Conservation (phyloP, 805 yeast genomes). For the Gaillardinia entomophila region DNA sequence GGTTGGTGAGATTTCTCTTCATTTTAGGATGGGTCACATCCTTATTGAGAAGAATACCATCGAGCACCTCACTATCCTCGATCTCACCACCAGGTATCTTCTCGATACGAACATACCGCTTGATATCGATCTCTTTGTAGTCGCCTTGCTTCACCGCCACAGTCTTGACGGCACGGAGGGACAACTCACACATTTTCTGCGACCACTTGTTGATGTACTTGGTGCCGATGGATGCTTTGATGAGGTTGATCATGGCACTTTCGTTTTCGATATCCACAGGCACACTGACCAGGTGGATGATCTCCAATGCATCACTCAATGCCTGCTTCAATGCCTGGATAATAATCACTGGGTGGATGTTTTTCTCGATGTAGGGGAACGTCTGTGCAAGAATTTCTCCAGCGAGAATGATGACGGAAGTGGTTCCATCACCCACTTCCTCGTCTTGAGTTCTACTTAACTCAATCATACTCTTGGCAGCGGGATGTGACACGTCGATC, state of each 20-base stretch:
- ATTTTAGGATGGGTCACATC: constrained; percentile 99
- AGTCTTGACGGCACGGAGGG: constrained; percentile 82
- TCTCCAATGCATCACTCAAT: constrained; percentile 80
- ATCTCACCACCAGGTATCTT: constrained; percentile 98
- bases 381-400: constrained; percentile 96
- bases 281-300: constrained; percentile 74
- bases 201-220: constrained; percentile 92
- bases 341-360: constrained; percentile 94
- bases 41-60: constrained; percentile 89
- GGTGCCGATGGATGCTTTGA: constrained; percentile 91
- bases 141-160: constrained; percentile 59
- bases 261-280: constrained; percentile 84
- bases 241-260: constrained; percentile 77
- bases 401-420: constrained; percentile 93
- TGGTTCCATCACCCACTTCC: constrained; percentile 98
- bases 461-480: constrained; percentile 98
- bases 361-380: constrained; percentile 88
- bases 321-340: constrained; percentile 93
- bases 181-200: constrained; percentile 80
- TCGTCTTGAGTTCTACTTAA: constrained; percentile 96
- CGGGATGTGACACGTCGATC: constrained; percentile 97
- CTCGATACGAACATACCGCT: constrained; percentile 89
- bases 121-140: constrained; percentile 81
- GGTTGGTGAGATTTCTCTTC: constrained; percentile 85
- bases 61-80: constrained; percentile 79